Evolutionary conservation across 2,329 filamentous ascomycete genomes (phyloP), one percentile per base, ranked within the genome.

Genomic region (Colletotrichum euphorbiae): DNA sequence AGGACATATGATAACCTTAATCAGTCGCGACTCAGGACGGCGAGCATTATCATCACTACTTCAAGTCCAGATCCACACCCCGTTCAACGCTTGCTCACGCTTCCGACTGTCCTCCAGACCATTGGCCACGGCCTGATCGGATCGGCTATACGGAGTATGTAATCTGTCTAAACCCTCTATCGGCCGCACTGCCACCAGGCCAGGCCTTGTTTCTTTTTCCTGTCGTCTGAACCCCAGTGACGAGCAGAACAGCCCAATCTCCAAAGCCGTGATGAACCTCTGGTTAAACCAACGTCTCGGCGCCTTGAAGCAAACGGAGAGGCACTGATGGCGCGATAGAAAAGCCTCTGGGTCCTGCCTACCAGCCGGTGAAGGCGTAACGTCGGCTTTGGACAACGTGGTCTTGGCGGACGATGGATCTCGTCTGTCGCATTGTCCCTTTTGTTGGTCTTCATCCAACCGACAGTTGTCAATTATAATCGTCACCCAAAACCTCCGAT

Each of bases 1-100:
- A 55, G 46, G 54, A 59, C 46, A 54, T 60, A 40, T 55, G 40
- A 60, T 60, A 66, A 66, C 66, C 66, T 68, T 68, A 65, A 60
- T 59, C 48, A 52, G 33, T 54, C 48, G 42, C 66, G 54, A 51
- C n/a, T 60, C 61, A 61, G 46, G 4, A 5, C 24, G 24, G 24
- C 24, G 24, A 24, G 24, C 58, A 38, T 38, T 38, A 21, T 31
- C 38, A 61, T 17, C 40, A 38, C 40, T 21, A 15, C 36, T 17
- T 19, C 19, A 24, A 50, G 28, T 8, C 28, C 6, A 28, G 7
- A 8, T 28, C 28, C 28, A 33, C 19, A 57, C 52, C 13, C 43
- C 42, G 33, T 46, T 21, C 6, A 36, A 43, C 17, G 33, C 42
- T 57, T 24, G 15, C 33, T 13, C 6, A 19, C 42, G 31, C 45